phyloP scores from a whole-genome alignment of 495 filamentous ascomycete genomes.

The Hypoxylon fuscum region DNA sequence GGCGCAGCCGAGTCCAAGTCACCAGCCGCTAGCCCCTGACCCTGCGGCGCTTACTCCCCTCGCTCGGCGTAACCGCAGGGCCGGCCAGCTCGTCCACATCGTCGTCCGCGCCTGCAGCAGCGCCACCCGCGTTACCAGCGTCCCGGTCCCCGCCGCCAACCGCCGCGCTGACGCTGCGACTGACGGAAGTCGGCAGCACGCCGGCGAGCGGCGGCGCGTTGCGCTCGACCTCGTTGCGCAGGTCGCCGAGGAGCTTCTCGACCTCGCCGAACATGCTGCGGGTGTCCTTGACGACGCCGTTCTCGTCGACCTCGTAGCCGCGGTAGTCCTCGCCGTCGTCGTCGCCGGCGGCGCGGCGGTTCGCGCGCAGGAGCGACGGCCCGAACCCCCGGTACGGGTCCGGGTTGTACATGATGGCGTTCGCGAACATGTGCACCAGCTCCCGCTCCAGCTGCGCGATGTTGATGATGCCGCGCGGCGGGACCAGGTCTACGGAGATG shows the following conservation, averaged over 20 bases:
- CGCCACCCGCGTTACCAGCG: too few species aligned
- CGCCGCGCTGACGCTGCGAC: constrained; percentile 43
- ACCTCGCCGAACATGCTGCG: constrained; percentile 84
- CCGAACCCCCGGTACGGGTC: constrained; percentile 75
- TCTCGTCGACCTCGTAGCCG: constrained; percentile 70
- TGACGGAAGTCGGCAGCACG: constrained; percentile 31
- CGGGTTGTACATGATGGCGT: constrained; percentile 97
- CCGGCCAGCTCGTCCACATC: constrained; percentile 40
- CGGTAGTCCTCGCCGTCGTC: constrained; percentile 56
- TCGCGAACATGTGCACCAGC: constrained; percentile 96
- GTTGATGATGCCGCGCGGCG: constrained; percentile 92
- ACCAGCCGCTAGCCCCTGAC: constrained; percentile 39
- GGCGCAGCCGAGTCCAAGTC: too few species aligned
- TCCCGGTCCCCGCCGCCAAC: constrained; percentile 33
- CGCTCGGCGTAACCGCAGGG: too few species aligned
- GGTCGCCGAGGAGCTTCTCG: constrained; percentile 65
- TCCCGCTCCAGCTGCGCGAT: constrained; percentile 94
- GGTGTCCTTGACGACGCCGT: constrained; percentile 82
- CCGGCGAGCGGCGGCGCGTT: constrained; percentile 37
- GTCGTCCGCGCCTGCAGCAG: too few species aligned
- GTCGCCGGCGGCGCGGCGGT: constrained; percentile 39
- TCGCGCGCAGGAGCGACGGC: constrained; percentile 59
- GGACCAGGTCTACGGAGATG: constrained; percentile 76
- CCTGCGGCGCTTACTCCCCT: constrained; percentile 40
- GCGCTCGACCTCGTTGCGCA: constrained; percentile 49